These are phyloP conservation scores for Dictyostelium citrinum DNA, from an alignment of 78 protist species.

Conservation along the genomic window DNA sequence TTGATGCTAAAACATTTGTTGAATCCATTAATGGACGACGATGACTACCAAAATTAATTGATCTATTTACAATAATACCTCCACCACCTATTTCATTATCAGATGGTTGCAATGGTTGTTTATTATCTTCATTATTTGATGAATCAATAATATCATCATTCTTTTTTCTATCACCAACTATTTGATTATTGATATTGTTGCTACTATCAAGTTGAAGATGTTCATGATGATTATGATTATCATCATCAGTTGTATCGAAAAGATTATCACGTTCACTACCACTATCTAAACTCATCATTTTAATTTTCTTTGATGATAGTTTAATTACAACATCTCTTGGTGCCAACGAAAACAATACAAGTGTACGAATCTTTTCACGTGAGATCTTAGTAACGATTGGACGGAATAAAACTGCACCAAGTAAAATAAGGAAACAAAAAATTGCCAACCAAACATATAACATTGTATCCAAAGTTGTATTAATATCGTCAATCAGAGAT, in stretches of 20 bases:
- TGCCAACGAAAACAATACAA: constrained; percentile 39
- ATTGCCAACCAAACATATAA: constrained; percentile 15
- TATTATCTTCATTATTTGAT: background rate
- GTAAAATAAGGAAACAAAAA: background rate
- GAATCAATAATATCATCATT: background rate
- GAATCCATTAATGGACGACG: constrained; percentile 9
- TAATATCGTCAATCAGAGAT: background rate
- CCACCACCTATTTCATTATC: background rate
- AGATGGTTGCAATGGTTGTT: background rate
- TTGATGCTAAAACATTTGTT: background rate
- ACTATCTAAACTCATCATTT: constrained; percentile 19
- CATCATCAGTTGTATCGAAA: background rate
- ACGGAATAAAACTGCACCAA: constrained; percentile 13
- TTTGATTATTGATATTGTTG: no score
- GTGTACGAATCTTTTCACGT: constrained; percentile 29
- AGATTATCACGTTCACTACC: constrained; percentile 36
- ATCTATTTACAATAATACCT: background rate
- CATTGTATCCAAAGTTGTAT: background rate
- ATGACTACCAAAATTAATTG: background rate
- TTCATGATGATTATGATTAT: background rate
- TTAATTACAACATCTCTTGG: constrained; percentile 36
- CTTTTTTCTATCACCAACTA: background rate
- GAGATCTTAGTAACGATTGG: constrained; percentile 35
- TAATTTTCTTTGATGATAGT: background rate
- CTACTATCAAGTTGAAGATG: background rate